Percentiles rank a stretch among this genome's conserved stretches.
Evolutionary conservation across 176 grass and related monocot species (phyloP).

Genomic region (Hyparrhenia diplandra): DNA sequence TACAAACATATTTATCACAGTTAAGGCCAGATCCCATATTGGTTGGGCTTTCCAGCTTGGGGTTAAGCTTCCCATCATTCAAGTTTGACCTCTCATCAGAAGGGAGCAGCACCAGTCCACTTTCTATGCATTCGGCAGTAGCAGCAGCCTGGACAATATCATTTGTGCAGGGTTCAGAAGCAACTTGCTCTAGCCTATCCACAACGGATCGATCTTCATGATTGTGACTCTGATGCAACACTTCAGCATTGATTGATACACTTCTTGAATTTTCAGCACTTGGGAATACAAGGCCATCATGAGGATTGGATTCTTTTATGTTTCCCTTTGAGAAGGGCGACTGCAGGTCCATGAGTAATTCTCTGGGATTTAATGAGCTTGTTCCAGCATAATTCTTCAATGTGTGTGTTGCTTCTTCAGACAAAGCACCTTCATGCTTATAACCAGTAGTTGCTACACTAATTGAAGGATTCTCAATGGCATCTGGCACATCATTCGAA

Average conservation of each 20-base stretch:
- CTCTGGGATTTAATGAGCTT: slow-evolving; percentile 11
- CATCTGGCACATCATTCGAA: no score
- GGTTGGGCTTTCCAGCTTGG: not conserved
- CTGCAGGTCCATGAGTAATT: slow-evolving; percentile 17
- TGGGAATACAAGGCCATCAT: not conserved
- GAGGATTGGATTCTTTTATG: not conserved
- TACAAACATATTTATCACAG: not conserved
- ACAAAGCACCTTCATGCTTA: slow-evolving; percentile 9
- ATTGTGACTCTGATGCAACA: not conserved
- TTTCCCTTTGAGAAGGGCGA: not conserved
- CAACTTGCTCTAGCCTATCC: not conserved
- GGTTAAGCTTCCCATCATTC: not conserved
- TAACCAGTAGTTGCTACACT: no score
- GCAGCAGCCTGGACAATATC: not conserved
- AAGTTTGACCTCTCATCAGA: not conserved
- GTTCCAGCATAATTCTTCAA: slow-evolving; percentile 24
- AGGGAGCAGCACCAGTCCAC: not conserved
- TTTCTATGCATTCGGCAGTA: not conserved
- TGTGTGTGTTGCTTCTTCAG: not conserved
- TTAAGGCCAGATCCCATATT: not conserved
- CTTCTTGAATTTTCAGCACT: no score
- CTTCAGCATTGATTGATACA: not conserved
- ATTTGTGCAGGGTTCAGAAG: not conserved
- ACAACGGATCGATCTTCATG: not conserved
- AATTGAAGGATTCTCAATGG: no score